A percentile compares a stretch with the other conserved stretches of the same genome.
These are phyloP conservation scores for Elaeis oleifera DNA, from an alignment of 202 grass and related monocot genomes.

Conservation along the genomic window DNA sequence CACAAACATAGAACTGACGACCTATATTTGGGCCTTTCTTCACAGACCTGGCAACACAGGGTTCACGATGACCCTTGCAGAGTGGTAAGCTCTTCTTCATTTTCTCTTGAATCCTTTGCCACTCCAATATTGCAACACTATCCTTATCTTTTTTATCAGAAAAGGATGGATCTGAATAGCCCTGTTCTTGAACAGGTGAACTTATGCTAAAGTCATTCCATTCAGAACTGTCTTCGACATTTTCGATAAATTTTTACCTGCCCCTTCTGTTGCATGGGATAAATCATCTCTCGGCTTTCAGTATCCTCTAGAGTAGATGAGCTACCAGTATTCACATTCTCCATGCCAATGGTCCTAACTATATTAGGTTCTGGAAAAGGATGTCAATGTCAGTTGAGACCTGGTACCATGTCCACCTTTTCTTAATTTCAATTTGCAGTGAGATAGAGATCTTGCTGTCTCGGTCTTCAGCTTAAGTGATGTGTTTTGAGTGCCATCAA, in stretches of 20 bases:
- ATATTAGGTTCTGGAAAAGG: constrained; percentile 58
- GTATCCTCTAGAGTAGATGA: constrained; percentile 24
- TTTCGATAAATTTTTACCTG: constrained; percentile 9
- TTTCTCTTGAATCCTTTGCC: constrained; percentile 80
- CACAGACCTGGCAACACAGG: constrained; percentile 87
- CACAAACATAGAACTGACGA: constrained; percentile 86
- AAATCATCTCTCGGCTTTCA: constrained; percentile 12
- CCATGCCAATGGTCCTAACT: constrained; percentile 11
- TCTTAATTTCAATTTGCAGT: constrained; percentile 29
- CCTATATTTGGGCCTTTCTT: constrained; percentile 88
- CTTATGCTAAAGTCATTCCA: constrained; percentile 31
- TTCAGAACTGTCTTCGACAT: constrained; percentile 4
- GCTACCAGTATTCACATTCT: constrained; percentile 9
- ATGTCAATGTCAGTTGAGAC: constrained; percentile 87
- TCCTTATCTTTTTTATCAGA: constrained; percentile 34
- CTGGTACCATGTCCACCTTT: constrained; percentile 40
- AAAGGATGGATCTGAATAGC: constrained; percentile 21
- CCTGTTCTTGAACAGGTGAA: constrained; percentile 28
- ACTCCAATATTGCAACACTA: constrained; percentile 50
- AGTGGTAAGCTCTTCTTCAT: constrained; percentile 88
- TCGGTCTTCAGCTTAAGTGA: constrained; percentile 3
- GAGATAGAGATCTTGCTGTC: constrained; percentile 28
- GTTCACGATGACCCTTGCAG: constrained; percentile 93
- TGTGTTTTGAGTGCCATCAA: constrained; percentile 7
- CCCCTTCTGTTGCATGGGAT: constrained; percentile 12